Evolutionary conservation across 2,329 filamentous ascomycete genomes (phyloP), one percentile per base, ranked within the genome.

Genomic region (Davidsoniella australis): DNA sequence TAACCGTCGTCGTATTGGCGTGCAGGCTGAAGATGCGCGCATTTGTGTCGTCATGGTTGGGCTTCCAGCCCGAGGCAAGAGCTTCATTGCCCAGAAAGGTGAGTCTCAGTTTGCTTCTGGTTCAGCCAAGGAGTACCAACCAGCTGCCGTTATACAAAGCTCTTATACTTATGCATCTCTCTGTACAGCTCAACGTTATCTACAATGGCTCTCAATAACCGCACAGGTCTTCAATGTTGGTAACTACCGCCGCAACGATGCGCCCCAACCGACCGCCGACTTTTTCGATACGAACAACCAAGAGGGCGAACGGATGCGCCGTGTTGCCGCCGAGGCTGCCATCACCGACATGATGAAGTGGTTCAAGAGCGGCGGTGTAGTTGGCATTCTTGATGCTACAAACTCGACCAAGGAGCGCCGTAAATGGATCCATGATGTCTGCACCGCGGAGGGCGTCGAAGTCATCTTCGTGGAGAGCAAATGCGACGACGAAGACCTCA

Each of bases 31-130:
- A 71, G 87, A 95, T 66, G 89, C 85, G 54, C 85, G 85, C 64
- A 93, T 98, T 69, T 96, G 89, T 65, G 88, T 98, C 56, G 87
- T 98, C 59, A 96, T 98, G 91, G 91, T 98, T 53, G 91, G 91
- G 57, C 73, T 98, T 62, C 91, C 91, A 49, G 91, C 91, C 54
- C 75, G 91, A 58, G 91, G 91, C 61, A 98, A 98, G 75, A 94
- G 86, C 69, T 78, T 94, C 64, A 96, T 98, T 63, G 89, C 91
- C 57, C 87, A 94, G 61, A 95, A 95, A 76, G 87, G 88, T 91
- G 70, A 60, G 69, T 63, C 17, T 26, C 8, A 6, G 6, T 23
- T 23, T 23, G 5, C 7, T 43, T 38, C 36, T 24, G 6, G 10
- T 42, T 7, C 6, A n/a, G 37, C 23, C 29, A 33, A 17, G 10